phyloP scores from a whole-genome alignment of 306 rosid genomes.

The Prosopis cineraria region DNA sequence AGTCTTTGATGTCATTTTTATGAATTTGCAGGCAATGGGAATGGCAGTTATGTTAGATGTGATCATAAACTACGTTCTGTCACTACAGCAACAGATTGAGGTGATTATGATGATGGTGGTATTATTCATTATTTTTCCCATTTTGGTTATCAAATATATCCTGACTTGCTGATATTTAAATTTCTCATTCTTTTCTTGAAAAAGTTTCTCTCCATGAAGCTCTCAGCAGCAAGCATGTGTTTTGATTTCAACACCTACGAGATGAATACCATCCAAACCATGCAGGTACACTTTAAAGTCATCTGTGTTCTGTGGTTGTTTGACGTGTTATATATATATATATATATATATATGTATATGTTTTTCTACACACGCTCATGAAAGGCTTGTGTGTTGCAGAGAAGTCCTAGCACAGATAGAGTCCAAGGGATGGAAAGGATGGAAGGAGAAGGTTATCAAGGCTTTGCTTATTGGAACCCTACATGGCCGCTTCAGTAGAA shows the following conservation, averaged over 20 bases:
- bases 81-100: constrained; percentile 70
- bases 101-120: constrained; percentile 34
- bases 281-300: constrained; percentile 44
- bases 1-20: not conserved
- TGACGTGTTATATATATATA: not conserved
- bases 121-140: not conserved
- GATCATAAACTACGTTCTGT: constrained; percentile 67
- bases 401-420: constrained; percentile 34
- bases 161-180: not conserved
- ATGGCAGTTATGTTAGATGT: constrained; percentile 82
- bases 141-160: not conserved
- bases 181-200: not conserved
- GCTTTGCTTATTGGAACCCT: constrained; percentile 29
- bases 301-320: not conserved
- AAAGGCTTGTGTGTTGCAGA: constrained; percentile 39
- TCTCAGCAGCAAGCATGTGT: constrained; percentile 61
- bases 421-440: constrained; percentile 45
- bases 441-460: constrained; percentile 47
- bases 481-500: constrained; percentile 29
- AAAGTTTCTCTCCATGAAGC: constrained; percentile 75
- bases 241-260: constrained; percentile 43
- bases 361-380: not conserved
- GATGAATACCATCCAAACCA: constrained; percentile 33
- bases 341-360: not conserved
- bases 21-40: constrained; percentile 67